Base-by-base conservation (phyloP, 768 basidiomycete species). In the Kwoniella dejecticola region DNA sequence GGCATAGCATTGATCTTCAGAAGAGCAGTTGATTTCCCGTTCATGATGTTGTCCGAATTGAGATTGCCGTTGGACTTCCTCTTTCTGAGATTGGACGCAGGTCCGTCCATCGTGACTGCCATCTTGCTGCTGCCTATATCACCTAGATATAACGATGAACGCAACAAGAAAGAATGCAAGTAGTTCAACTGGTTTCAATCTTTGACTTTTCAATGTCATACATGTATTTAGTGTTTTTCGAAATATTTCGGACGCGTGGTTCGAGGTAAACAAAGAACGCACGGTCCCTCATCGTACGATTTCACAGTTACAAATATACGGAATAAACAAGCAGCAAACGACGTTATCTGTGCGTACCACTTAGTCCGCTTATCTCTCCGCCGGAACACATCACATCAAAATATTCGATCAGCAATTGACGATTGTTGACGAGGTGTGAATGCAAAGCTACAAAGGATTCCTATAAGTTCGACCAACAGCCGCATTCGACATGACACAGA, bases 1-100 rank as follows among this genome's bases (percentile, higher is more conserved):
- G 71, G 66, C n/a, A 64, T 58, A 6, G 61, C 72, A 57, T 69
- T 69, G 21, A 67, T 54, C 33, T 68, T 70, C 33, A 71, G 24
- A 52, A 71, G 30, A 33, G 63, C 66, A 24, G 54, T 68, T 8
- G 61, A 65, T 30, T 54, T 54, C 11, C 70, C 70, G 53, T 70
- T 68, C 31, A 59, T 36, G 42, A 69, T 62, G 10, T 62, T 56
- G 12, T 69, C 62, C 30, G 70, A 65, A 40, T 60, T 64, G 23
- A 47, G 31, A 23, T 50, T 50, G 2, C 48, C 48, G 23, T 50
- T 50, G 3, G 42, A 45, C 21, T 56, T 56, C 15, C 42, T 45
- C 54, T 56, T 46, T 29, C 54, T 26, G 31, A 69, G 55, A 17
- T 67, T 63, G 44, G 61, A 30, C 13, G 56, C 48, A 13, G 70